Conservation (phyloP, 139 green algal genomes). For the Ettlia oleoabundans region DNA sequence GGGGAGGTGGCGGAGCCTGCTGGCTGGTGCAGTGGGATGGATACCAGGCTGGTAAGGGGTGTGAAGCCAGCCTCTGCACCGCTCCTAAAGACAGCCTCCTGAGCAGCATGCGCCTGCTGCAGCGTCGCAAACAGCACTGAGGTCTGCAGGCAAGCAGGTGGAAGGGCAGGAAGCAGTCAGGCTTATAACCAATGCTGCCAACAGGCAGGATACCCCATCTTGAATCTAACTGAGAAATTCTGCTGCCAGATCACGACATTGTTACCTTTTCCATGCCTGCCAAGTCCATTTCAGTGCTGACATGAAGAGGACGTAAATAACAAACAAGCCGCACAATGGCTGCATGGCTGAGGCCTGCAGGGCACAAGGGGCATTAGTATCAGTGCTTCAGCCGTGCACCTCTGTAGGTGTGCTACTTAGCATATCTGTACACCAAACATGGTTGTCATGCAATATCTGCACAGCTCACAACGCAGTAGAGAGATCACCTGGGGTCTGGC, state of each 20-base stretch:
- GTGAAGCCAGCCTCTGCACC: too few species aligned
- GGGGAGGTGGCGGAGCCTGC: neutral
- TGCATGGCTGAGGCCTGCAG: constrained; percentile 15
- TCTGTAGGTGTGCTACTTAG: too few species aligned
- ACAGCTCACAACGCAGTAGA: neutral
- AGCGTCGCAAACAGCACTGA: constrained; percentile 5
- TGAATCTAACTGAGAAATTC: neutral
- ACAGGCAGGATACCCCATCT: too few species aligned
- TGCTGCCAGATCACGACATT: neutral
- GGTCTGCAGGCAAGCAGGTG: neutral
- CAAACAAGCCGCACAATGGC: neutral
- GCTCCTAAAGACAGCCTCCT: neutral
- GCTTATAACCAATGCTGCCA: too few species aligned
- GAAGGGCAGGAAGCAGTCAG: neutral
- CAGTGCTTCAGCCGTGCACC: too few species aligned
- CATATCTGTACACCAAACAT: too few species aligned
- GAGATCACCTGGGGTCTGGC: neutral
- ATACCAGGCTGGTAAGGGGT: neutral
- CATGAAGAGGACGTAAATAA: neutral
- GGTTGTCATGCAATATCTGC: too few species aligned
- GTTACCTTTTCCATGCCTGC: neutral
- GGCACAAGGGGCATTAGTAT: too few species aligned
- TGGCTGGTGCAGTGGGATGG: constrained; percentile 8
- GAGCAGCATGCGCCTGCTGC: constrained; percentile 29
- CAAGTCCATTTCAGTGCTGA: neutral